Base-by-base conservation (phyloP, 352 stramenopile genomes). In the Pilasporangium apinafurcum region DNA sequence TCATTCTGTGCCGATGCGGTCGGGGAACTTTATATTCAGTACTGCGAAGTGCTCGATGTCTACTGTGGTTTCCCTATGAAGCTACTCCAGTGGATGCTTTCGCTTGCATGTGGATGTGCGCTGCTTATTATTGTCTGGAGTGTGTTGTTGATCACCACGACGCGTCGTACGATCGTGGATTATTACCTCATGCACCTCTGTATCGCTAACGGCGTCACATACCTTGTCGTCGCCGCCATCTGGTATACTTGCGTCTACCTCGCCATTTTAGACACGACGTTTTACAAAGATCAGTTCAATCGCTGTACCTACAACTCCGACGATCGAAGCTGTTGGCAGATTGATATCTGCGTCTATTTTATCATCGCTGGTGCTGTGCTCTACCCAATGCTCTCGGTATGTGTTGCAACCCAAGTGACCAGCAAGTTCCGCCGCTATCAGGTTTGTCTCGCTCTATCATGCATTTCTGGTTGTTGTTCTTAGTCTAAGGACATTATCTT, bases 231-330 rank as follows among this genome's bases (percentile, higher is more conserved):
- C 8, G 70, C 62, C 5, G 44, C 60, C 25, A 37, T 86, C 35
- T 92, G 73, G 76, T 92, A 92, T 55, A 51, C 83, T 22, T 70
- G 58, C 35, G 68, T 92, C 16, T 87, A 83, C 53, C 62, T 62
- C 32, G 26, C 54, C 14, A 55, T 92, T 22, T 57, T 92, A 13
- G 53, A 72, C 32, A 83, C 79, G 41, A 74, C 73, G 22, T 92
- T 87, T 39, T 92, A 92, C 63, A 76, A 79, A 44, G 74, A 92
- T 51, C 71, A 92, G 50, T 86, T 61, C 45, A 86, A 66, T 17
- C 79, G 76, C 35, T 92, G 79, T 59, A 65, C 43, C 8, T 66
- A 78, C 38, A 87, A 87, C 47, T 36, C 61, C 34, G 47, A 48
- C 1, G 48, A 64, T 10, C 70, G 76, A n/a, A 74, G 53, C 34